These are phyloP conservation scores for Vitis amurensis DNA, from an alignment of 164 flowering plant genomes.

Conservation along the genomic window DNA sequence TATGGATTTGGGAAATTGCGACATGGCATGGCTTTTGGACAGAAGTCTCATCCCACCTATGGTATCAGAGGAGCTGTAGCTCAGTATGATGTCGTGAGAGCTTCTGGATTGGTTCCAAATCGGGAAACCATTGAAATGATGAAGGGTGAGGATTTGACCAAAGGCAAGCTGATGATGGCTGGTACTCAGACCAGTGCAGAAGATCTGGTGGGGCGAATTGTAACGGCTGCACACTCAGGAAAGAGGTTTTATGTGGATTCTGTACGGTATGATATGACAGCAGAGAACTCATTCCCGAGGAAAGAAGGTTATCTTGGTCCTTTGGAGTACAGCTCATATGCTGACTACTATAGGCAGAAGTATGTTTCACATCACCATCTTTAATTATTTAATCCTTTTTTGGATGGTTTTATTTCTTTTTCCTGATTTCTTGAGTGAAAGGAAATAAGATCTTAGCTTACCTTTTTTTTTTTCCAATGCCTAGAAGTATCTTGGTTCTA, in stretches of 20 bases:
- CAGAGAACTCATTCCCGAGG: slow-evolving; percentile 94
- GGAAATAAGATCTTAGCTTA: too few relatives aligned
- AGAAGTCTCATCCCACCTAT: slow-evolving; percentile 91
- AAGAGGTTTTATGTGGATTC: slow-evolving; percentile 97
- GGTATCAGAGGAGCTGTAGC: slow-evolving; percentile 98
- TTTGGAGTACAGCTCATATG: slow-evolving; percentile 93
- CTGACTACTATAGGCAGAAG: slow-evolving; percentile 96
- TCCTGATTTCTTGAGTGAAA: not conserved
- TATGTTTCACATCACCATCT: slow-evolving; percentile 28
- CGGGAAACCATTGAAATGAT: slow-evolving; percentile 35
- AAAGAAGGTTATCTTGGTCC: slow-evolving; percentile 99
- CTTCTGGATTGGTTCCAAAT: slow-evolving; percentile 78
- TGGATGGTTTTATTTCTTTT: not conserved
- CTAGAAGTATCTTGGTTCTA: slow-evolving; percentile 15
- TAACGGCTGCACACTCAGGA: slow-evolving; percentile 99
- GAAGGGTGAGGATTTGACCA: slow-evolving; percentile 27
- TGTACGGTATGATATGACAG: slow-evolving; percentile 82
- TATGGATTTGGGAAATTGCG: slow-evolving; percentile 97
- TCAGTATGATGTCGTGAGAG: slow-evolving; percentile 90
- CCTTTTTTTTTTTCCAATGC: not conserved
- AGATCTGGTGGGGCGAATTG: slow-evolving; percentile 81
- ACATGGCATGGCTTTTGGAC: slow-evolving; percentile 87
- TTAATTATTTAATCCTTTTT: not conserved
- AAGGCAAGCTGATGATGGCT: slow-evolving; percentile 71
- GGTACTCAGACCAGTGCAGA: slow-evolving; percentile 55